A percentile compares a stretch with the other conserved stretches of the same genome.
phyloP scores from a whole-genome alignment of 2,329 filamentous ascomycete genomes.

The Paramyrothecium sp. region DNA sequence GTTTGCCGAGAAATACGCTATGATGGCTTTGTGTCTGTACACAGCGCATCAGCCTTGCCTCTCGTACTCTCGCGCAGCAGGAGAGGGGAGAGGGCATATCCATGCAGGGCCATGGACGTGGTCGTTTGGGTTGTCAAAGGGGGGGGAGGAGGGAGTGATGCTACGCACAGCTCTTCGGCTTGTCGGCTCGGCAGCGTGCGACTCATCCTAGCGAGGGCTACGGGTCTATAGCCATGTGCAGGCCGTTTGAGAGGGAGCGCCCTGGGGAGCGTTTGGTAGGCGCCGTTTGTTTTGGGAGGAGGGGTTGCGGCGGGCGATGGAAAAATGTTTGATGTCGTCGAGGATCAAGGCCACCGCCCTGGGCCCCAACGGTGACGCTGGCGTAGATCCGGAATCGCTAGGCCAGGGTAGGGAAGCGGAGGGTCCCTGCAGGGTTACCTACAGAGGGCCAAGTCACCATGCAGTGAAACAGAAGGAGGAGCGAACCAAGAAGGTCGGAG shows the following conservation, averaged over 20 bases:
- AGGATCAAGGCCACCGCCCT: not conserved
- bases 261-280: too few relatives aligned
- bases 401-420: not conserved
- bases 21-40: slow-evolving; percentile 83
- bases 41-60: not conserved
- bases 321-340: not conserved
- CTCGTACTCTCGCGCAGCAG: slow-evolving; percentile 7
- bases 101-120: too few relatives aligned
- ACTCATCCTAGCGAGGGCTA: slow-evolving; percentile 52
- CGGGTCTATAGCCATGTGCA: not conserved
- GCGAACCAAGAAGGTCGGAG: not conserved
- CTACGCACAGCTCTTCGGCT: slow-evolving; percentile 86
- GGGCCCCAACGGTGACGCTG: not conserved
- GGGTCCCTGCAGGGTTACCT: too few relatives aligned
- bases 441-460: too few relatives aligned
- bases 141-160: not conserved
- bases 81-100: too few relatives aligned
- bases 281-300: not conserved
- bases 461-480: too few relatives aligned
- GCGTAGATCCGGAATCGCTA: not conserved
- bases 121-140: too few relatives aligned
- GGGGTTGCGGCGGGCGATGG: too few relatives aligned
- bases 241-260: too few relatives aligned
- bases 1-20: slow-evolving; percentile 79
- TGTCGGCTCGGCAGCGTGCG: slow-evolving; percentile 75